Evolutionary conservation across 495 filamentous ascomycete species (phyloP), one percentile per base, ranked within the genome.

Genomic region (Daldinia vernicosa): DNA sequence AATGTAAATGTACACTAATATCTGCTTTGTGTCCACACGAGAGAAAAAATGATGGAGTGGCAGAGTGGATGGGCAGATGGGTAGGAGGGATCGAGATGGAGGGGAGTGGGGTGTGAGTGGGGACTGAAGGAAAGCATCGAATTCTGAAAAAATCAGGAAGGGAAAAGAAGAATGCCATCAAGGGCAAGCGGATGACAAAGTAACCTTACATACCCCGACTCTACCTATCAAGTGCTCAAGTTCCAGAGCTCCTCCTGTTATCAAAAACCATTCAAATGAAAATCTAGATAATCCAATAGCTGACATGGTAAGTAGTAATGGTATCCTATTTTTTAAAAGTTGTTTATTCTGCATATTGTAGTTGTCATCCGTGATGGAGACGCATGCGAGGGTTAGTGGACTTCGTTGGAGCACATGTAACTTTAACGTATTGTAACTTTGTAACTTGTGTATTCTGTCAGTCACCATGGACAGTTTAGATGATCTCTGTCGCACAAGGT

Each of bases 61-160:
- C n/a, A 14, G 37, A n/a, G 37, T 40, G 37, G 37, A 40, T 40
- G 14, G 2, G 4, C 7, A 11, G 39, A 40, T 40, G 33, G 33
- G 59, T 26, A 56, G 47, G 33, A 35, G 45, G 61, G 71, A 76
- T 77, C 75, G 61, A 67, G 75, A 75, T 74, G 67, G 45, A 52
- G 70, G 66, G 53, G 6, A 30, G 50, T 28, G 50, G 15, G 15
- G 67, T 32, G 59, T 63, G 75, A 40, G 60, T 66, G 60, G 60
- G 33, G 40, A 59, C 54, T n/a, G 2, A 2, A 35, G 35, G 24
- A 43, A 40, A 71, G 52, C 50, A 77, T 77, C 63, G 73, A 61
- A 75, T 75, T 77, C 56, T 77, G 61, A 67, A 57, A 75, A 71
- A 70, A 47, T 28, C 68, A 70, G 63, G 52, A 67, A 74, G 45